Conservation (phyloP, 2,329 filamentous ascomycete genomes). For the Raffaelea arxii region DNA sequence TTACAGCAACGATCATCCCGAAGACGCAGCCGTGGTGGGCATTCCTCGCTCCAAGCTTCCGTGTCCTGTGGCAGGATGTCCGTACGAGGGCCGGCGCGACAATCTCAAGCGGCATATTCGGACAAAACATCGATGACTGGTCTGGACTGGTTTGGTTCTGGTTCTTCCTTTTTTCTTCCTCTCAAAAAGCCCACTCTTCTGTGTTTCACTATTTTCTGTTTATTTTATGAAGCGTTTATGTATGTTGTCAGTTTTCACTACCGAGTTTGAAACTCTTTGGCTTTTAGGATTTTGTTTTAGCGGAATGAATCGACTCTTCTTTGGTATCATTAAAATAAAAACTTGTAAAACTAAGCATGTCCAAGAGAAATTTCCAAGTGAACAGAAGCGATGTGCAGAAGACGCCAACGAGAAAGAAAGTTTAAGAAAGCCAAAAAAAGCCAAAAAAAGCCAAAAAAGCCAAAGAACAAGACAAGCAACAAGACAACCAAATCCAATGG, state of each 20-base stretch:
- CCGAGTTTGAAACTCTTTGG: no score
- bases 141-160: not conserved
- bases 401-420: not conserved
- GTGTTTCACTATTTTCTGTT: no score
- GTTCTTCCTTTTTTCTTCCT: not conserved
- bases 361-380: no score
- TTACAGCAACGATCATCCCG: conserved; percentile 12
- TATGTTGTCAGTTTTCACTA: no score
- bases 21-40: conserved; percentile 8
- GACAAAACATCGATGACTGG: not conserved
- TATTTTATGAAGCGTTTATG: no score
- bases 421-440: not conserved
- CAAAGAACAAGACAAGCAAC: not conserved
- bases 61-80: conserved; percentile 9
- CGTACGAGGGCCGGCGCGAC: conserved; percentile 12
- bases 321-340: no score
- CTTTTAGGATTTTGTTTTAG: no score
- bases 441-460: not conserved
- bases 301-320: no score
- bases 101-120: conserved; percentile 11
- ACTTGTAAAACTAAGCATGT: no score
- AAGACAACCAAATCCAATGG: not conserved
- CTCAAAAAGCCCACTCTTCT: not conserved
- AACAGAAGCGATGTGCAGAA: no score
- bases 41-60: conserved; percentile 8